A percentile compares a stretch with the other conserved stretches of the same genome.
phyloP scores from a whole-genome alignment of 768 basidiomycete species.

The Symmetrospora coprosmae region DNA sequence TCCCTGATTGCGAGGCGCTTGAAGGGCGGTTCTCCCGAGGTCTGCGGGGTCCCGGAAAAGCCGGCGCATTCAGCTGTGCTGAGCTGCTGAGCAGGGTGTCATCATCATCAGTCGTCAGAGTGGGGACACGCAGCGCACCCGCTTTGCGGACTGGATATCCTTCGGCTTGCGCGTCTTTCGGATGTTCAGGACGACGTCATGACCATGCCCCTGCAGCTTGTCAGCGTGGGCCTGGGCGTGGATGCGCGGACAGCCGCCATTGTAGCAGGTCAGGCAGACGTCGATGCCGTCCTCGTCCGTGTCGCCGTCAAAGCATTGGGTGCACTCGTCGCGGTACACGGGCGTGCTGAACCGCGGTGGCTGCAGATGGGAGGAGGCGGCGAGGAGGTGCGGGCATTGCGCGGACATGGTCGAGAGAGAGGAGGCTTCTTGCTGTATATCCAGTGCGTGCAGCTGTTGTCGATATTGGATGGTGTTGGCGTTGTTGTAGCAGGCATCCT shows the following conservation, averaged over 20 bases:
- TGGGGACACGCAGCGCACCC: no score
- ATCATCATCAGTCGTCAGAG: no score
- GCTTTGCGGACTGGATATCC: background rate
- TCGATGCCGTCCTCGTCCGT: slow-evolving; percentile 64
- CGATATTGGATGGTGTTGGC: no score
- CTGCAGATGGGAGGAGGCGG: background rate
- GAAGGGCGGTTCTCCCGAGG: slow-evolving; percentile 64
- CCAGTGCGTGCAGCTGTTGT: no score
- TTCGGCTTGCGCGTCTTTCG: slow-evolving; percentile 51
- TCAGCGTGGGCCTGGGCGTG: slow-evolving; percentile 61
- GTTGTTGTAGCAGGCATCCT: background rate
- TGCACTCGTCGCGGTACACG: slow-evolving; percentile 59
- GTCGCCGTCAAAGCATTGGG: slow-evolving; percentile 93
- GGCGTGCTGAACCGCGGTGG: background rate
- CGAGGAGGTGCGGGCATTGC: background rate
- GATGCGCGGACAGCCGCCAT: slow-evolving; percentile 70
- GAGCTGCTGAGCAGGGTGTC: no score
- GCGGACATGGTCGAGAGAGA: no score
- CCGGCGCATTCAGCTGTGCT: background rate
- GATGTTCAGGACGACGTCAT: slow-evolving; percentile 65
- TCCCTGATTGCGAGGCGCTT: slow-evolving; percentile 77
- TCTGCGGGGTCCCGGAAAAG: no score
- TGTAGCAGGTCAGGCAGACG: slow-evolving; percentile 85
- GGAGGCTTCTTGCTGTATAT: no score
- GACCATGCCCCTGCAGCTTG: slow-evolving; percentile 50